phyloP scores from a whole-genome alignment of 2,329 filamentous ascomycete genomes.

The Penicillium sp. region DNA sequence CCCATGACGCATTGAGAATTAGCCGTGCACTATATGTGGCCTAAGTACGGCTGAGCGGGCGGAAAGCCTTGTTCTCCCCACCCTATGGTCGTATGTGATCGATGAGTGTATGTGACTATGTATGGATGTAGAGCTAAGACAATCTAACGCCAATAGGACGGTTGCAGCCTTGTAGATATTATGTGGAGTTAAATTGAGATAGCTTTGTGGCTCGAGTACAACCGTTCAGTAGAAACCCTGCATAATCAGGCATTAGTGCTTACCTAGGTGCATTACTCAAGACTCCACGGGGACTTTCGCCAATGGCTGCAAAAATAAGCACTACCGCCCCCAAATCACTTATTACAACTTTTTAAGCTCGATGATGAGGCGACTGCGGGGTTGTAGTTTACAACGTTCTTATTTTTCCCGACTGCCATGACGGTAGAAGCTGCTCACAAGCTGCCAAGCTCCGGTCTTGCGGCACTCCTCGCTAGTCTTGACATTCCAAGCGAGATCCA shows the following conservation, averaged over 20 bases:
- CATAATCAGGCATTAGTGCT: neutral
- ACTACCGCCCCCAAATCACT: neutral
- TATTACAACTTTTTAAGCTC: neutral
- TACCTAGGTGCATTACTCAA: neutral
- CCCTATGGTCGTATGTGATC: no score
- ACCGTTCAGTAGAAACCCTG: neutral
- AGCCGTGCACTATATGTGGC: neutral
- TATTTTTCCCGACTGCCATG: neutral
- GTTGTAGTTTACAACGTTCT: neutral
- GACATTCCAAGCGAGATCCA: conserved; percentile 10
- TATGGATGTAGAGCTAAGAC: no score
- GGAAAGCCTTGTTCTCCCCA: no score
- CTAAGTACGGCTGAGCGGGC: no score
- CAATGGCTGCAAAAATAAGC: neutral
- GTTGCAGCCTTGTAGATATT: neutral
- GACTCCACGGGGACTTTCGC: neutral
- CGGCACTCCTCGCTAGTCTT: conserved; percentile 7
- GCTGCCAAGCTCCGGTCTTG: conserved; percentile 10
- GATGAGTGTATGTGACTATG: no score
- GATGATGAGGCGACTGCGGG: neutral
- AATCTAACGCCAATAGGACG: no score
- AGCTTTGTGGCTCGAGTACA: no score
- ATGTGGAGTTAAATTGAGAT: no score
- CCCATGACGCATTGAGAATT: no score
- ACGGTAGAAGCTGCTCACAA: neutral